These are phyloP conservation scores for Xerocomus brunneocitrinus DNA, from an alignment of 768 basidiomycete genomes.

Conservation along the genomic window DNA sequence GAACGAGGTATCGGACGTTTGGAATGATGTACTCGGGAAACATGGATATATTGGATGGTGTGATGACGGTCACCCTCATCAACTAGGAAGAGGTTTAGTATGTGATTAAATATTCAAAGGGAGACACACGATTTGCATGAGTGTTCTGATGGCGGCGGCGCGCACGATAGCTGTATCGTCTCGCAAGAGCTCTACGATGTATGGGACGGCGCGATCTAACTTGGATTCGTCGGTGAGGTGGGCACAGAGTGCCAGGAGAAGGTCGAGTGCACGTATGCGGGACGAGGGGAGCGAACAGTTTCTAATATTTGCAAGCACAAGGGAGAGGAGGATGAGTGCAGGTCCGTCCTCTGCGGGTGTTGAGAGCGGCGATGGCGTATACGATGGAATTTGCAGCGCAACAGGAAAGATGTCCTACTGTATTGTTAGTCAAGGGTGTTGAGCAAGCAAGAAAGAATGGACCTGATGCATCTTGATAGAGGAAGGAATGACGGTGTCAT, in stretches of 20 bases:
- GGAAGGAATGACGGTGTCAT: slow-evolving; percentile 32
- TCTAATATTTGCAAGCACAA: slow-evolving; percentile 84
- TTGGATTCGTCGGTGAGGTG: slow-evolving; percentile 94
- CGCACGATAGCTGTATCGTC: slow-evolving; percentile 85
- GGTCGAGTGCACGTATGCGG: slow-evolving; percentile 78
- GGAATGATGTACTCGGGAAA: slow-evolving; percentile 96
- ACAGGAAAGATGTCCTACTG: slow-evolving; percentile 73
- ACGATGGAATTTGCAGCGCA: slow-evolving; percentile 62
- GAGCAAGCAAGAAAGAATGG: not conserved
- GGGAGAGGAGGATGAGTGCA: slow-evolving; percentile 80
- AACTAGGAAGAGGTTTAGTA: slow-evolving; percentile 37
- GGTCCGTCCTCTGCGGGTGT: slow-evolving; percentile 79
- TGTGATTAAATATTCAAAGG: not conserved
- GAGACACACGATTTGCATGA: slow-evolving; percentile 75
- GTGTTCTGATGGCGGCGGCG: slow-evolving; percentile 67
- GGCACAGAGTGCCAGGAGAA: slow-evolving; percentile 75
- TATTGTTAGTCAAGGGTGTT: slow-evolving; percentile 10
- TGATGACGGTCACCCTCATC: slow-evolving; percentile 67
- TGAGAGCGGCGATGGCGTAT: slow-evolving; percentile 34
- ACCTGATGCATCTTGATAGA: slow-evolving; percentile 62
- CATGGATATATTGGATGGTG: slow-evolving; percentile 59
- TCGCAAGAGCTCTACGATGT: slow-evolving; percentile 80
- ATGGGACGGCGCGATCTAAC: slow-evolving; percentile 89
- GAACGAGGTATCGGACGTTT: slow-evolving; percentile 75
- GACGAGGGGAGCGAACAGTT: slow-evolving; percentile 85